These are phyloP conservation scores for Coniosporium tulheliwenetii DNA, from an alignment of 2,329 filamentous ascomycete genomes.

Conservation along the genomic window DNA sequence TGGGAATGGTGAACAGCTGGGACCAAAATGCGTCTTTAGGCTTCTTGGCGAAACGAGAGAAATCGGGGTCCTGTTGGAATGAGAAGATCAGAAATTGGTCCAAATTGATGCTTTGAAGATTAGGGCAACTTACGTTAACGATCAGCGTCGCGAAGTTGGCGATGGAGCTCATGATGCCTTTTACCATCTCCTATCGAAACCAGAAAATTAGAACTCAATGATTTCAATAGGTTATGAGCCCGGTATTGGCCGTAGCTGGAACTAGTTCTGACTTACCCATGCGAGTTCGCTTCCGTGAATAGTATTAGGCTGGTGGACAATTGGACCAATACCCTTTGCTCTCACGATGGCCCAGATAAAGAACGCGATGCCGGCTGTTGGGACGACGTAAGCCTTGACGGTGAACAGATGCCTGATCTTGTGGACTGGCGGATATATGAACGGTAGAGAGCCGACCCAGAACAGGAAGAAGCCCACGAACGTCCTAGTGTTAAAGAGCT, in stretches of 20 bases:
- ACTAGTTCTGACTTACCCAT: too few relatives aligned
- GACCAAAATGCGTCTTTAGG: conserved; percentile 66
- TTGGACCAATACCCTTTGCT: conserved; percentile 70
- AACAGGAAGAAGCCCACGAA: conserved; percentile 80
- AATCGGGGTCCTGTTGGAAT: conserved; percentile 52
- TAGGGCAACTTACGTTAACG: conserved; percentile 24
- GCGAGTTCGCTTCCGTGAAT: conserved; percentile 52
- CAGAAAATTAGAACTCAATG: too few relatives aligned
- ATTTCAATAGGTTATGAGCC: too few relatives aligned
- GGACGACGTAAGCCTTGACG: conserved; percentile 74
- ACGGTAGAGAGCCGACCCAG: conserved; percentile 65
- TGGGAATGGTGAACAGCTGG: conserved; percentile 44
- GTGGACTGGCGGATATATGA: conserved; percentile 81
- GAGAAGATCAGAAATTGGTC: conserved; percentile 8
- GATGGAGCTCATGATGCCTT: conserved; percentile 76
- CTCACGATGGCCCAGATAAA: conserved; percentile 76
- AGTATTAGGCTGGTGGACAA: conserved; percentile 52
- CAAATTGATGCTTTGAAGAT: conserved; percentile 1
- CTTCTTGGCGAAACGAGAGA: conserved; percentile 65
- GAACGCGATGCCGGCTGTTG: conserved; percentile 67
- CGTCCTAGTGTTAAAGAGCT: conserved; percentile 26
- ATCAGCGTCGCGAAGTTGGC: conserved; percentile 86
- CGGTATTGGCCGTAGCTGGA: too few relatives aligned
- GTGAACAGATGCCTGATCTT: conserved; percentile 83
- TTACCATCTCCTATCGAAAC: conserved; percentile 65